Conservation (phyloP, 2,329 filamentous ascomycete species). For the Botrytis pseudocinerea region DNA sequence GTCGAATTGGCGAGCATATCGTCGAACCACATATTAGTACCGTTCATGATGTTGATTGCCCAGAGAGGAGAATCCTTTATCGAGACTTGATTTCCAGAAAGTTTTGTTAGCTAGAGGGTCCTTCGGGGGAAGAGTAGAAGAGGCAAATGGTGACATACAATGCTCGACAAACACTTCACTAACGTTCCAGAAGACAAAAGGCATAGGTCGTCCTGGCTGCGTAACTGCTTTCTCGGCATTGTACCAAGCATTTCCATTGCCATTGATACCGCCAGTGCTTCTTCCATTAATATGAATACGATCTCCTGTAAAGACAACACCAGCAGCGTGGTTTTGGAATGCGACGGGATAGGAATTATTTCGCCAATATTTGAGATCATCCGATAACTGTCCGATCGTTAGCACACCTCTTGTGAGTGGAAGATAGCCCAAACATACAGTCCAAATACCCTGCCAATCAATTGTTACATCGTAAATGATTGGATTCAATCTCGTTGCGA, state of each 20-base stretch:
- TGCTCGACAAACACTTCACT: constrained; percentile 54
- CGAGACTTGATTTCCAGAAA: constrained; percentile 40
- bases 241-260: constrained; percentile 58
- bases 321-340: constrained; percentile 58
- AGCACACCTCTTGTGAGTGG: neutral
- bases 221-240: constrained; percentile 49
- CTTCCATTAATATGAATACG: constrained; percentile 54
- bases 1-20: constrained; percentile 55
- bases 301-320: constrained; percentile 52
- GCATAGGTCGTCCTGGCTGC: constrained; percentile 55
- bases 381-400: constrained; percentile 44
- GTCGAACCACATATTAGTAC: constrained; percentile 53
- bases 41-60: constrained; percentile 59
- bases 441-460: constrained; percentile 55
- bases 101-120: neutral
- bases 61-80: constrained; percentile 54
- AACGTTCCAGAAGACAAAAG: constrained; percentile 59
- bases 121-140: neutral
- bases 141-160: constrained; percentile 37
- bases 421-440: constrained; percentile 39
- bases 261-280: constrained; percentile 54
- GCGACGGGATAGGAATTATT: constrained; percentile 53
- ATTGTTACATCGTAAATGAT: constrained; percentile 51
- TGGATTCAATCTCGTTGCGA: constrained; percentile 51
- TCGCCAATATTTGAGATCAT: constrained; percentile 56